phyloP scores from a whole-genome alignment of 2,329 filamentous ascomycete species.

The Amphichorda felina region DNA sequence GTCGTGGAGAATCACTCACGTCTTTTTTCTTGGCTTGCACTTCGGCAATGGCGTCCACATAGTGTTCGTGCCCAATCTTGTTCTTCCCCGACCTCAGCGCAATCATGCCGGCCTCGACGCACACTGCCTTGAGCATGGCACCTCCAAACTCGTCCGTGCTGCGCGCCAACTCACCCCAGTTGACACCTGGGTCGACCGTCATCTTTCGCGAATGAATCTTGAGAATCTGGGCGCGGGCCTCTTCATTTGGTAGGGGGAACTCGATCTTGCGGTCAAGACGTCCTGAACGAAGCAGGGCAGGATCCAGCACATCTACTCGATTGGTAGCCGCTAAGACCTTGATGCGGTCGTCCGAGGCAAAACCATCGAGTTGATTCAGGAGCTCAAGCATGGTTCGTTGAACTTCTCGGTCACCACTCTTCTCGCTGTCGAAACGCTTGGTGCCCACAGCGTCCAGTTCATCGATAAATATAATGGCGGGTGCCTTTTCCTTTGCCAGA shows the following conservation, averaged over 20 bases:
- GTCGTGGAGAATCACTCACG: slow-evolving; percentile 26
- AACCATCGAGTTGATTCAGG: slow-evolving; percentile 95
- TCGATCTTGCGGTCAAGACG: slow-evolving; percentile 96
- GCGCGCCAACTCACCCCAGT: slow-evolving; percentile 90
- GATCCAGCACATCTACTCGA: slow-evolving; percentile 86
- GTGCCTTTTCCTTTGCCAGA: slow-evolving; percentile 95
- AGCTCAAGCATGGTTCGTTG: slow-evolving; percentile 98
- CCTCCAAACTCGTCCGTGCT: slow-evolving; percentile 98
- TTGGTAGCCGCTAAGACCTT: slow-evolving; percentile 94
- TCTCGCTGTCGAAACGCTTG: slow-evolving; percentile 97
- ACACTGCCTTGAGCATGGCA: slow-evolving; percentile 95
- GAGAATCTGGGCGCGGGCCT: slow-evolving; percentile 91
- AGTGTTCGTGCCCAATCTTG: slow-evolving; percentile 97
- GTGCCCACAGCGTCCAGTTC: slow-evolving; percentile 97
- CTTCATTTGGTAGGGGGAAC: slow-evolving; percentile 95
- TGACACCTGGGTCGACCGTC: slow-evolving; percentile 85
- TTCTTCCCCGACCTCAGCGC: slow-evolving; percentile 86
- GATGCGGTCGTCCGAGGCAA: slow-evolving; percentile 92
- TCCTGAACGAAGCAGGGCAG: slow-evolving; percentile 79
- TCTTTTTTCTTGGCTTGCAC: slow-evolving; percentile 96
- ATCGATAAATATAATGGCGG: slow-evolving; percentile 98
- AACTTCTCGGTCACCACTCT: slow-evolving; percentile 94
- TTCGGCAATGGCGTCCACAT: slow-evolving; percentile 95
- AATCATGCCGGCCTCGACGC: slow-evolving; percentile 99
- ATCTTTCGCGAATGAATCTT: slow-evolving; percentile 98